phyloP scores from a whole-genome alignment of 495 filamentous ascomycete genomes.

The Pseudomonodictys pantanalensis region DNA sequence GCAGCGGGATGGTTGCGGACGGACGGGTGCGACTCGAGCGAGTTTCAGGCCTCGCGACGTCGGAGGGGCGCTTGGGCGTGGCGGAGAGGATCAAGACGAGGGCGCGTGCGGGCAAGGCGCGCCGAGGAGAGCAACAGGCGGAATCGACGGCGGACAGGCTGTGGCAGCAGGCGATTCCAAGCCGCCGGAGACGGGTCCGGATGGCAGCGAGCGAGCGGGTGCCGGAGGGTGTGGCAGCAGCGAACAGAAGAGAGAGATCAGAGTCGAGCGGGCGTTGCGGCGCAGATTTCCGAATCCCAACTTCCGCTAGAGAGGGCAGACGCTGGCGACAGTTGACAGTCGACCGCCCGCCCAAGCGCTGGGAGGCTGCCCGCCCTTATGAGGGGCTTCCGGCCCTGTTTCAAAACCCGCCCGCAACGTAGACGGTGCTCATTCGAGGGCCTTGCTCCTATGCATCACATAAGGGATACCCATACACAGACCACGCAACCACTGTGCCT shows the following conservation, averaged over 20 bases:
- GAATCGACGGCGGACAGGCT: conserved; percentile 1
- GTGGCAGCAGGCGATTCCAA: conserved; percentile 1
- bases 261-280: conserved; percentile 5
- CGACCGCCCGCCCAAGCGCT: conserved; percentile 4
- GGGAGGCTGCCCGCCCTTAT: conserved; percentile 15
- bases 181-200: neutral
- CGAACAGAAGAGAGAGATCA: conserved; percentile 4
- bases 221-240: neutral
- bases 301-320: neutral
- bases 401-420: conserved; percentile 34
- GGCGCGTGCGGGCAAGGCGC: conserved; percentile 29
- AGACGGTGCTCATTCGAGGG: conserved; percentile 29
- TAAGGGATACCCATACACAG: neutral
- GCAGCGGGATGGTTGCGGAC: neutral
- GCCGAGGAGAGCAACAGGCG: conserved; percentile 19
- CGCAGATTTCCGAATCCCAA: conserved; percentile 4
- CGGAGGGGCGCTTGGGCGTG: neutral
- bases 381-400: conserved; percentile 19
- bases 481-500: neutral
- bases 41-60: conserved; percentile 6
- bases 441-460: conserved; percentile 7
- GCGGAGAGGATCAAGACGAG: conserved; percentile 2
- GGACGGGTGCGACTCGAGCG: neutral
- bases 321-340: neutral
- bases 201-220: neutral